Percentiles rank a stretch among this genome's conserved stretches.
Evolutionary conservation across 441 rosid species (phyloP).

Genomic region (Syzygium syzygioides): DNA sequence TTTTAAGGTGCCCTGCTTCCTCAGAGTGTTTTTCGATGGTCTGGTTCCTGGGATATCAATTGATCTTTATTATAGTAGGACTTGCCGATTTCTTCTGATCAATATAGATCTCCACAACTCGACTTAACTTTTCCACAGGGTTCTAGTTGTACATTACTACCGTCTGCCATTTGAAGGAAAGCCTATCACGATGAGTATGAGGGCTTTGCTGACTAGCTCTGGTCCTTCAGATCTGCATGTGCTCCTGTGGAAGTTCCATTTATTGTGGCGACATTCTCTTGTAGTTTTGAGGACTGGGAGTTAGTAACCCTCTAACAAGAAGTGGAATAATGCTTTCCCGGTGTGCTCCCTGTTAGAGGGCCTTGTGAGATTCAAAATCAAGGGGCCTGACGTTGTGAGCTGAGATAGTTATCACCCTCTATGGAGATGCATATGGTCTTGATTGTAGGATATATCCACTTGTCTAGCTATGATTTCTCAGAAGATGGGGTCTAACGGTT

Average conservation of each 20-base stretch:
- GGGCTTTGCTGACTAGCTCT: not conserved
- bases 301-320: not conserved
- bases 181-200: not conserved
- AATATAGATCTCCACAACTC: not conserved
- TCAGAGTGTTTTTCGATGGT: constrained; percentile 18
- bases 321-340: not conserved
- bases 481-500: not conserved
- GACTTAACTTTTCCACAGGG: not conserved
- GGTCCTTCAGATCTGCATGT: not conserved
- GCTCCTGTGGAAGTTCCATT: not conserved
- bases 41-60: constrained; percentile 7
- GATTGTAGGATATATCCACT: not conserved
- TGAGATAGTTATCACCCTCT: not conserved
- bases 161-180: not conserved
- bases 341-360: not conserved
- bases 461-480: not conserved
- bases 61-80: constrained; percentile 19
- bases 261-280: not conserved
- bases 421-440: not conserved
- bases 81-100: constrained; percentile 6
- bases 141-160: not conserved
- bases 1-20: constrained; percentile 23
- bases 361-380: not conserved
- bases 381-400: not conserved
- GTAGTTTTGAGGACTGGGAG: not conserved